A percentile compares a stretch with the other conserved stretches of the same genome.
These are phyloP conservation scores for Fusarium nygamai DNA, from an alignment of 2,329 filamentous ascomycete genomes.

Conservation along the genomic window DNA sequence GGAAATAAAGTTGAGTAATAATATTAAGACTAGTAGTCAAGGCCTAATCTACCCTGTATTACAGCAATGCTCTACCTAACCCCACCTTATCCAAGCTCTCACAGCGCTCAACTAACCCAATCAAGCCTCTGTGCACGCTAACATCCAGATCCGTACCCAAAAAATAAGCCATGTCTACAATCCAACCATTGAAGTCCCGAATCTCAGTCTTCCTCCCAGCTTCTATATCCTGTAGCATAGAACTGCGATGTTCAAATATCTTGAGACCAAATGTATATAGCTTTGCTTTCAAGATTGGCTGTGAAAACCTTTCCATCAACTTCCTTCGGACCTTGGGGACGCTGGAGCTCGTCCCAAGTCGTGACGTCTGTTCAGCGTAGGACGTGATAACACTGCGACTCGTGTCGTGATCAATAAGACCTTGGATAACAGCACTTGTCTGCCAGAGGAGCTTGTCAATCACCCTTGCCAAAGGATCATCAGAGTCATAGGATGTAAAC, in stretches of 20 bases:
- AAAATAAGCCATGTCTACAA: constrained; percentile 2
- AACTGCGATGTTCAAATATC: constrained; percentile 5
- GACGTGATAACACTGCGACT: background rate
- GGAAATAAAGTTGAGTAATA: background rate
- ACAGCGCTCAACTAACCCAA: background rate
- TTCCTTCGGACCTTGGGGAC: background rate
- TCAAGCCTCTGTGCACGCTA: background rate
- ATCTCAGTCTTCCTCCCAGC: background rate
- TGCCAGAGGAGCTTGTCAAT: background rate
- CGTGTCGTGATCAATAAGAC: background rate
- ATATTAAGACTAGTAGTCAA: fast-evolving
- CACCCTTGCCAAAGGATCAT: background rate
- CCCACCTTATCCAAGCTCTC: background rate
- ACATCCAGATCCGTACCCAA: background rate
- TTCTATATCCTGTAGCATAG: constrained; percentile 3
- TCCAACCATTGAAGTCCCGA: constrained; percentile 1
- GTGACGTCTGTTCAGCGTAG: background rate
- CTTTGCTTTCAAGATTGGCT: background rate
- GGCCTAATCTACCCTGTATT: background rate
- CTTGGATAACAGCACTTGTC: background rate
- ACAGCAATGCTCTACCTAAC: background rate
- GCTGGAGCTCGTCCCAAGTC: background rate
- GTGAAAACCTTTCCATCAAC: background rate
- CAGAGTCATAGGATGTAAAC: background rate
- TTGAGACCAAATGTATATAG: constrained; percentile 4